phyloP scores from a whole-genome alignment of 208 protist genomes.

The Chromosphaera perkinsii region DNA sequence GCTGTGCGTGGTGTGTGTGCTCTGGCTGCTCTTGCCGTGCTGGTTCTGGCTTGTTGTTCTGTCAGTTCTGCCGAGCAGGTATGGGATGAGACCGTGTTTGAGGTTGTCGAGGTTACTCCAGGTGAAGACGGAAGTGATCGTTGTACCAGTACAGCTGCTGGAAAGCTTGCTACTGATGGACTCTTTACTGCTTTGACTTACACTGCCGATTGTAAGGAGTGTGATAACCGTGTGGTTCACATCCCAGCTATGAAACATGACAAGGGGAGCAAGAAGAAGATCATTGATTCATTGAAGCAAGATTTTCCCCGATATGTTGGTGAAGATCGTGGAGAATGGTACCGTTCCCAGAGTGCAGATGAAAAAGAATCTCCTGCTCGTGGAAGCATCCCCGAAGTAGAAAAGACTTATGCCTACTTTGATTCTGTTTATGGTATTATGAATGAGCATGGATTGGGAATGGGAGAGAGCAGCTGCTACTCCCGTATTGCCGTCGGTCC shows the following conservation, averaged over 20 bases:
- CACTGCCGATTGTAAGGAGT: background rate
- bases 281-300: background rate
- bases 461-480: constrained; percentile 26
- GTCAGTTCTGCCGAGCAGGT: too few species aligned
- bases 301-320: background rate
- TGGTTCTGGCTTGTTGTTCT: too few species aligned
- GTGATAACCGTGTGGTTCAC: background rate
- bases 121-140: too few species aligned
- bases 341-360: background rate
- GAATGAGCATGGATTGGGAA: constrained; percentile 5
- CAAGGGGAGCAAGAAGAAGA: background rate
- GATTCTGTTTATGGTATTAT: constrained; percentile 10
- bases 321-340: background rate
- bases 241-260: background rate
- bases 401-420: constrained; percentile 16
- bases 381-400: constrained; percentile 12
- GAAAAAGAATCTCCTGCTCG: constrained; percentile 7
- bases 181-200: background rate
- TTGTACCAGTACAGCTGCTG: background rate
- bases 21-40: too few species aligned
- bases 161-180: background rate
- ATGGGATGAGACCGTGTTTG: too few species aligned
- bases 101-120: too few species aligned
- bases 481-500: background rate
- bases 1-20: too few species aligned